Evolutionary conservation across 345 rosid species (phyloP), one percentile per base, ranked within the genome.

Genomic region (Erodium maritimum): DNA sequence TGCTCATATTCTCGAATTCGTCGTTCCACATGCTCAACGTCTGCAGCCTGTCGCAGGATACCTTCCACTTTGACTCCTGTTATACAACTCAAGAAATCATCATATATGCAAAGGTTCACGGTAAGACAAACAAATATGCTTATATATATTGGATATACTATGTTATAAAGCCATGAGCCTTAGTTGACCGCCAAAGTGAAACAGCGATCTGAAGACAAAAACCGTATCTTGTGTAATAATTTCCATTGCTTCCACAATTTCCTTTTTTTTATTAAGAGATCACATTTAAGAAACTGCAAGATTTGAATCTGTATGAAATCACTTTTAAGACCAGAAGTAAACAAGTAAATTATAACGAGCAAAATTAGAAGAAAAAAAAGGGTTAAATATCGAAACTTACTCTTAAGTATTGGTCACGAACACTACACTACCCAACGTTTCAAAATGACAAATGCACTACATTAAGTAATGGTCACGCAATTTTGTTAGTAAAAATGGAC

Each of bases 1-100:
- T 89, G 84, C 75, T 89, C 97, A 62, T 82, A 93, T 69, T 87
- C 97, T 21, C 82, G 82, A 78, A 93, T 82, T 59, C 99, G 84
- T 69, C 55, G 81, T 72, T 89, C 87, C 65, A 93, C 99, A 70
- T 87, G 95, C 57, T 93, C 97, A 18, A 93, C 99, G 73, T 84
- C 95, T 42, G 99, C 99, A 69, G 99, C 99, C 76, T 93, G 97
- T 65, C 99, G 79, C 81, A 93, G 75, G 66, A 93, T 85, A 61
- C 99, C 99, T 85, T 93, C 97, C 63, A 79, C 84, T 73, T 73
- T 83, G 68, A 77, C 61, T 71, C 99, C 99, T 93, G 83, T 64
- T 62, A 69, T 56, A 56, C 67, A 56, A 54, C 63, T 51, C 61
- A 25, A 62, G 42, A 18, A 23, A 66, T 77, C 55, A 82, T 12